Evolutionary conservation across 441 rosid genomes (phyloP), one percentile per base, ranked within the genome.

Genomic region (Macaranga tanarius): DNA sequence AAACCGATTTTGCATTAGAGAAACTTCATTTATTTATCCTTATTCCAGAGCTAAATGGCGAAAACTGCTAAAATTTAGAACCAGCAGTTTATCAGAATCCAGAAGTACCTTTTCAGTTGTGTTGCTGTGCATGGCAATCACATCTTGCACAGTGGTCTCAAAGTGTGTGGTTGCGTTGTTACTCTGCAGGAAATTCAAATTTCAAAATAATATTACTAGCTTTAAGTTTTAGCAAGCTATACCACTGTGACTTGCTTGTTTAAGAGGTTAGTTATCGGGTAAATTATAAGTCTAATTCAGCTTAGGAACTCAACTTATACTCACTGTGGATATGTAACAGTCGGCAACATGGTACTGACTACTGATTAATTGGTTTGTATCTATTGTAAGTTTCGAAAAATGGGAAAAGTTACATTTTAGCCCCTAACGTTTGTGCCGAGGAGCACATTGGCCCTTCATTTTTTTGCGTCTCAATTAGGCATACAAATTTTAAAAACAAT

Each of bases 81-180:
- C 47, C 51, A 42, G 50, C 25, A 63, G 8, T 10, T 6, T 19
- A 63, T 63, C 9, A 62, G 66, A 62, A 62, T 3, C 6, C 13
- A 57, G 1, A 31, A 60, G 25, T 65, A 25, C 69, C 38, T 65
- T 65, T 65, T 56, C 56, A 47, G 56, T 65, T 45, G 47, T 65
- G 22, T 45, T 65, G 69, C 42, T 48, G 40, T 65, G 47, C 69
- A 47, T 65, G 34, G 4, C 22, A 65, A 65, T 45, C 56, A 65
- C 55, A 65, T 65, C 69, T 25, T 65, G 56, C n/a, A 48, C 69
- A 23, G 69, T 23, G 26, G 56, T 65, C 56, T 45, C 69, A 25
- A 45, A 65, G 38, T 65, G 69, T 22, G 56, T 25, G 0, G 22
- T 45, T 47, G 69, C 69, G 47, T 48, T 56, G 17, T 26, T 40